These are phyloP conservation scores for Huntiella savannae DNA, from an alignment of 2,329 filamentous ascomycete genomes.

Conservation along the genomic window DNA sequence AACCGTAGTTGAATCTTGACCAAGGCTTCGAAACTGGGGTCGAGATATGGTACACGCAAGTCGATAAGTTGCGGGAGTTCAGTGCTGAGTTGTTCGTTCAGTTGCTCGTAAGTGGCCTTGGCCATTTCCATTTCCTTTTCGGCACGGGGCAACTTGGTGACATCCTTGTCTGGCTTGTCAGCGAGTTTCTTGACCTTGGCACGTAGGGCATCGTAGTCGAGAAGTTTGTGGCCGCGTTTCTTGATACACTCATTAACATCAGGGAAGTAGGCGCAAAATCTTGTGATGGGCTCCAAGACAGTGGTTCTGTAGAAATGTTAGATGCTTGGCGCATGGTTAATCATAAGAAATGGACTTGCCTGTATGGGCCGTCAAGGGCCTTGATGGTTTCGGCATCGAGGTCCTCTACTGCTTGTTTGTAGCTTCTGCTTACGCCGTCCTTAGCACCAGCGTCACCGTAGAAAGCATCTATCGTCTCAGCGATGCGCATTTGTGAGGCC, in stretches of 20 bases:
- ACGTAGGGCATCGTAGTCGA: constrained; percentile 92
- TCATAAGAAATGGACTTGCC: constrained; percentile 25
- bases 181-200: constrained; percentile 92
- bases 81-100: constrained; percentile 87
- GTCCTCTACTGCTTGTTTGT: constrained; percentile 96
- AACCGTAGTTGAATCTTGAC: constrained; percentile 97
- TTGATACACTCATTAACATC: constrained; percentile 99
- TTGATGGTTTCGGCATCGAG: constrained; percentile 97
- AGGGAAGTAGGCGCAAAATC: constrained; percentile 96
- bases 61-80: constrained; percentile 94
- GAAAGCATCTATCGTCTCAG: constrained; percentile 97
- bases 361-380: constrained; percentile 86
- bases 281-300: constrained; percentile 83
- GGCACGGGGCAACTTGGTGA: constrained; percentile 82
- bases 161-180: constrained; percentile 97
- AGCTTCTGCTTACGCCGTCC: constrained; percentile 88
- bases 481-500: constrained; percentile 96
- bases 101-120: constrained; percentile 78
- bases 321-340: neutral
- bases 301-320: constrained; percentile 43
- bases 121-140: constrained; percentile 96
- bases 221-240: constrained; percentile 93
- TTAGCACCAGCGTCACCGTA: constrained; percentile 90
- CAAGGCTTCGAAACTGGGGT: constrained; percentile 90
- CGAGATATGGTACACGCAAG: constrained; percentile 86